Percentiles rank a stretch among this genome's conserved stretches.
These are phyloP conservation scores for Decorospora gaudefroyi DNA, from an alignment of 2,329 filamentous ascomycete genomes.

Conservation along the genomic window DNA sequence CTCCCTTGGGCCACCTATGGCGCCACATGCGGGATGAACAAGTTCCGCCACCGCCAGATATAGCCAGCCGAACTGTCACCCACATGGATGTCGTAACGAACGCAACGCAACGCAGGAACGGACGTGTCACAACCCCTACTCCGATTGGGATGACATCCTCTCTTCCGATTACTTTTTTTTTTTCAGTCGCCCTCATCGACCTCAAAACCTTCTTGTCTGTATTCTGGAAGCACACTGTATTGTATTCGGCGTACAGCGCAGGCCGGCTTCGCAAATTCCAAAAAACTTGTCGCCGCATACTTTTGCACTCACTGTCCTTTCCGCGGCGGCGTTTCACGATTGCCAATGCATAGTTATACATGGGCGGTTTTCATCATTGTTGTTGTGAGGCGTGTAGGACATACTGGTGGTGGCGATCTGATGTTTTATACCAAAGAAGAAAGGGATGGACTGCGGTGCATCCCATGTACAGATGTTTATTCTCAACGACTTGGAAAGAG, in stretches of 20 bases:
- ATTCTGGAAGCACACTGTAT: background rate
- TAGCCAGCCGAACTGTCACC: too few species aligned
- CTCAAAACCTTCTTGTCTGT: background rate
- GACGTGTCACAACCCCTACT: background rate
- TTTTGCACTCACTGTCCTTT: too few species aligned
- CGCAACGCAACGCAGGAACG: background rate
- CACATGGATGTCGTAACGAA: background rate
- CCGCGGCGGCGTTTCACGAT: too few species aligned
- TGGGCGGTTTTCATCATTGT: background rate
- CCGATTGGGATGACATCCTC: background rate
- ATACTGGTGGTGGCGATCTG: background rate
- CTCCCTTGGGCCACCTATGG: too few species aligned
- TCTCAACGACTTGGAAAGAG: background rate
- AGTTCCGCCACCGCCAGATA: too few species aligned
- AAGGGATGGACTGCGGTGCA: constrained; percentile 1
- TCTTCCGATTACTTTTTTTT: background rate
- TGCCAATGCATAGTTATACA: background rate
- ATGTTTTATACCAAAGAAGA: constrained; percentile 8
- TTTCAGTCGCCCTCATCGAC: background rate
- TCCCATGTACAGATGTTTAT: too few species aligned
- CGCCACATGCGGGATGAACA: background rate
- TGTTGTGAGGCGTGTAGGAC: background rate
- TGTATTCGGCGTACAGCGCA: background rate
- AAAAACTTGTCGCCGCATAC: too few species aligned
- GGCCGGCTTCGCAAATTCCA: too few species aligned